Evolutionary conservation across 495 filamentous ascomycete species (phyloP).

Genomic region (Physcia stellaris): DNA sequence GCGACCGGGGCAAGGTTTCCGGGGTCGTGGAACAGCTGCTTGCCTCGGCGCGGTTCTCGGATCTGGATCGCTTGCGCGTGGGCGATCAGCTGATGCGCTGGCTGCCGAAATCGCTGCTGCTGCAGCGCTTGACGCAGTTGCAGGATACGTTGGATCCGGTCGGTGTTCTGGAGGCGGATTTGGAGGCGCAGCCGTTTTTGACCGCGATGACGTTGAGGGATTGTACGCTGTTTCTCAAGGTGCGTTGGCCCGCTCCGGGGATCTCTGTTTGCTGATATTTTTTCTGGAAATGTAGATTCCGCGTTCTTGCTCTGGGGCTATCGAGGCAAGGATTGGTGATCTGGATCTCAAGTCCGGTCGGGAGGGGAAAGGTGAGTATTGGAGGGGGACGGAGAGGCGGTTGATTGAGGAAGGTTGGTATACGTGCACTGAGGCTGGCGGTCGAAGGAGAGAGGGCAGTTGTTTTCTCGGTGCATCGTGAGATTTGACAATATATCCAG

Average conservation of each 20-base stretch:
- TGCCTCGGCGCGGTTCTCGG: background rate
- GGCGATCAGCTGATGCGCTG: slow-evolving; percentile 10
- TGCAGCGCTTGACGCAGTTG: slow-evolving; percentile 29
- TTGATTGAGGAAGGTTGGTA: slow-evolving; percentile 69
- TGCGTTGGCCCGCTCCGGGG: slow-evolving; percentile 15
- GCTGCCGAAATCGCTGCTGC: slow-evolving; percentile 14
- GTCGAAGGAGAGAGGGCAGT: too few species aligned
- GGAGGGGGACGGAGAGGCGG: slow-evolving; percentile 47
- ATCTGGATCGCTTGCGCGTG: background rate
- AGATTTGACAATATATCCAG: too few species aligned
- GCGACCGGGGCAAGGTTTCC: slow-evolving; percentile 23
- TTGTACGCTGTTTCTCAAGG: slow-evolving; percentile 68
- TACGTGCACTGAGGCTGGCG: slow-evolving; percentile 29
- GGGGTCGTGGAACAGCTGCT: slow-evolving; percentile 21
- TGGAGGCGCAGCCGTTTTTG: slow-evolving; percentile 21
- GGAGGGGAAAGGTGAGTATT: slow-evolving; percentile 57
- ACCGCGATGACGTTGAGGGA: slow-evolving; percentile 79
- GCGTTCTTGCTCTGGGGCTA: slow-evolving; percentile 20
- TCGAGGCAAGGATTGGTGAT: slow-evolving; percentile 73
- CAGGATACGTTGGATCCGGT: slow-evolving; percentile 36
- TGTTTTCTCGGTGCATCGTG: too few species aligned
- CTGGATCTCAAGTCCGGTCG: slow-evolving; percentile 71
- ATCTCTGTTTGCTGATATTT: too few species aligned
- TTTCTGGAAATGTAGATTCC: too few species aligned
- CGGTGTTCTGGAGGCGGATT: slow-evolving; percentile 25